Evolutionary conservation across 2,329 filamentous ascomycete genomes (phyloP).

Genomic region (Boeremia lycopersici): DNA sequence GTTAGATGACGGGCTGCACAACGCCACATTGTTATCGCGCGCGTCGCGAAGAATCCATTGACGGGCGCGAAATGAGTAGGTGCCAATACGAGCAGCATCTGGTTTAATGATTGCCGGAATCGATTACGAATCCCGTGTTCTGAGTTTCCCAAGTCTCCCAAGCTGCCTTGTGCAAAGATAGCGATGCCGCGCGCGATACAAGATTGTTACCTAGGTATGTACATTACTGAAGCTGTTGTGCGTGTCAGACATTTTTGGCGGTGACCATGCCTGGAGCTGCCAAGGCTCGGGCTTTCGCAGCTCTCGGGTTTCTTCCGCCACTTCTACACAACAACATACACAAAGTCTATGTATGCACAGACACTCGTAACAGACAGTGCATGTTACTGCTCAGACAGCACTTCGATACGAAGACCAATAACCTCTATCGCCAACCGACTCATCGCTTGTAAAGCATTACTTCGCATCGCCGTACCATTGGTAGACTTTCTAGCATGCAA

Average conservation of each 20-base stretch:
- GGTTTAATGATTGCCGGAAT: not conserved
- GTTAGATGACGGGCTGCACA: not conserved
- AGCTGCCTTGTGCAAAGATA: not conserved
- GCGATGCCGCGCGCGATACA: not conserved
- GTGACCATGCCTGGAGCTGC: not conserved
- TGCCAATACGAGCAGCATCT: slow-evolving; percentile 1
- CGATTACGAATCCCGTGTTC: not conserved
- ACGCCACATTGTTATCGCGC: slow-evolving; percentile 9
- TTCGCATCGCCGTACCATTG: not conserved
- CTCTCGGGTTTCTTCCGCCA: not conserved
- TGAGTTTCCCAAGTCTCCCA: not conserved
- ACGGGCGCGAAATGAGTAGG: slow-evolving; percentile 7
- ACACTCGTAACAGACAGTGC: not conserved
- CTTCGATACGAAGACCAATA: not conserved
- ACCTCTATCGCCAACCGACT: not conserved
- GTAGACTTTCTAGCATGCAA: not conserved
- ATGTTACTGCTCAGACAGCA: not conserved
- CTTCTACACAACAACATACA: not conserved
- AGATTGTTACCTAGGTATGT: too few species aligned
- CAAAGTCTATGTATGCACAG: not conserved
- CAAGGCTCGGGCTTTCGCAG: not conserved
- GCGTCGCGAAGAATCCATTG: slow-evolving; percentile 6
- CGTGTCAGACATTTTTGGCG: not conserved
- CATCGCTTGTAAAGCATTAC: not conserved
- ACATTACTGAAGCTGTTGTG: too few species aligned